Evolutionary conservation across 2,329 filamentous ascomycete genomes (phyloP), one percentile per base, ranked within the genome.

Genomic region (Leptographium radiaticola): DNA sequence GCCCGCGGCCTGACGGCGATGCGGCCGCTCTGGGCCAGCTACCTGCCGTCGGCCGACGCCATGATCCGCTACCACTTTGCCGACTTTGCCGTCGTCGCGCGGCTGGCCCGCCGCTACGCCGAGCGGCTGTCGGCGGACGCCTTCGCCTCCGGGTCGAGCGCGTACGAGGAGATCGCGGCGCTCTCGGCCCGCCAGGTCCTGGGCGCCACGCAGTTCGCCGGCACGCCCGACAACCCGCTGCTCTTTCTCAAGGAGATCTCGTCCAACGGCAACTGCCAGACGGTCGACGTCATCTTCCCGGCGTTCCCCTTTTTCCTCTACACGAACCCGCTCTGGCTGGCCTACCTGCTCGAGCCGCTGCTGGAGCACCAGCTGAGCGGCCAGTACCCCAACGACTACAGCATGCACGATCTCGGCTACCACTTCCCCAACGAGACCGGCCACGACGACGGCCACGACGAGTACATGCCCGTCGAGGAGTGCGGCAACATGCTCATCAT

Each of bases 181-280:
- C 73, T 93, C 39, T 87, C 84, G 55, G 86, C 87, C 38, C 80
- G 87, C 49, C 87, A 93, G 63, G 84, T 87, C 9, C 75, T 91
- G 64, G 87, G 86, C 12, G 87, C 84, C 4, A 87, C 84, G 15
- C 81, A 80, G 58, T 88, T 89, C 67, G 76, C 84, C 11, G 79
- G 86, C 51, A 85, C 86, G 34, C 77, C 83, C 3, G 77, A 87
- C 3, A 74, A 79, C 57, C 85, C 85, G 0, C 74, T 90, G 44
- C 67, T 91, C 30, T 91, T 91, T 68, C 70, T 89, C 57, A 91
- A 93, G 63, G 87, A 91, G 65, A 91, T 93, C 53, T 88, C 85
- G 6, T 89, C 84, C 8, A 85, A 90, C 62, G 87, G 87, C 6
- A 90, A 93, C 62, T 81, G 81, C 65, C 86, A 93, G 65, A 91